Evolutionary conservation across 2,329 filamentous ascomycete species (phyloP), one percentile per base, ranked within the genome.

Genomic region (Sarocladium brachiariae): DNA sequence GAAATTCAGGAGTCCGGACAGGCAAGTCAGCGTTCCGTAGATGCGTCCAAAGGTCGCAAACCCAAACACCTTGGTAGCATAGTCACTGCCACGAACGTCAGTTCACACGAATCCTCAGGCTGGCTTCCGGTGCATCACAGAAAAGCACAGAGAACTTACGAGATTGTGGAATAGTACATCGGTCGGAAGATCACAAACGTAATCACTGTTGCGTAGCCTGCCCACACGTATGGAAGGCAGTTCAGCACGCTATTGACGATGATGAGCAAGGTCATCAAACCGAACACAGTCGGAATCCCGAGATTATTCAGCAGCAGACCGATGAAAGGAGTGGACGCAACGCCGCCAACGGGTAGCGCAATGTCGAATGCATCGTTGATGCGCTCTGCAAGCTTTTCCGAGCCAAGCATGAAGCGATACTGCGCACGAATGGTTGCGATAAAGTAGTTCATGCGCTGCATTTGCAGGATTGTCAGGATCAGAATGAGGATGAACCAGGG

Each of bases 11-110:
- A 89, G 58, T 2, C 87, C 87, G 0, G 86, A 85, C 4, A 86
- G 64, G 60, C 84, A 89, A 50, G 87, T 87, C 51, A 90, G 79
- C 3, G 86, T 75, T 13, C 87, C 87, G 62, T 90, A 90, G 13
- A 91, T 84, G 53, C 87, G 87, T 10, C 86, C 86, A 54, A 90
- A 90, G 0, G 86, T 89, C n/a, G 80, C 76, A 61, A 89, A 89
- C 2, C 86, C 87, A 57, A 90, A 90, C 2, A 89, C 84, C 62
- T 89, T 89, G n/a, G 85, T 85, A 0, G 82, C 76, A 61, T 89
- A 90, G 65, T 89, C 86, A 4, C 71, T 73, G 41, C 21, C 16
- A 25, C 11, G 30, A 11, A 9, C 39, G 33, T 31, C 24, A 47
- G 31, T 25, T 16, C 37, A 9, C 10, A 37, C 24, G 31, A 50